Evolutionary conservation across 1,284 basidiomycete genomes (phyloP).

Genomic region (Mycena citricolor): DNA sequence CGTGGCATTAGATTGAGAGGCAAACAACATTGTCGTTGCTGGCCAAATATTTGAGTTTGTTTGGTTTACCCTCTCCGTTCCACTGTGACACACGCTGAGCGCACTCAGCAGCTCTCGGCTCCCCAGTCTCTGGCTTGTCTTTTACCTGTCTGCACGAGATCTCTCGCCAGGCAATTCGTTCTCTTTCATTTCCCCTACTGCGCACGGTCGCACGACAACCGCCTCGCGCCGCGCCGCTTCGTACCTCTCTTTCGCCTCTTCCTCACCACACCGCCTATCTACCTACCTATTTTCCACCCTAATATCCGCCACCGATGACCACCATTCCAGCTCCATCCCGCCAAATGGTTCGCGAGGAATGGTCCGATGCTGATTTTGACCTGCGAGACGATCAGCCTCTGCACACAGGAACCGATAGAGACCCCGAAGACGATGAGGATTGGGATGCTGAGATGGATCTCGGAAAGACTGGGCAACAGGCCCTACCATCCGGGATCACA

Average conservation of each 20-base stretch:
- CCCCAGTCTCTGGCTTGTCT: too few species aligned
- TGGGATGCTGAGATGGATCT: slow-evolving; percentile 78
- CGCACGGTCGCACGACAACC: too few species aligned
- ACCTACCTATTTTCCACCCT: slow-evolving; percentile 21
- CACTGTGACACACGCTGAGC: too few species aligned
- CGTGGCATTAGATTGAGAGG: too few species aligned
- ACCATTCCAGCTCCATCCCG: slow-evolving; percentile 59
- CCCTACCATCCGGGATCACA: slow-evolving; percentile 35
- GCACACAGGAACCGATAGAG: slow-evolving; percentile 61
- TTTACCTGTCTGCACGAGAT: too few species aligned
- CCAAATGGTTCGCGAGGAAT: slow-evolving; percentile 63
- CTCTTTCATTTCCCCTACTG: too few species aligned
- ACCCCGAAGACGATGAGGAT: slow-evolving; percentile 59
- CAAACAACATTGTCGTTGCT: too few species aligned
- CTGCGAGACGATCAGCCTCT: slow-evolving; percentile 70
- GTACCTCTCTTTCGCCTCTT: slow-evolving; percentile 18
- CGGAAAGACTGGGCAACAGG: slow-evolving; percentile 48
- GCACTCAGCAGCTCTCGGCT: too few species aligned
- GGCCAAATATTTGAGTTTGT: too few species aligned
- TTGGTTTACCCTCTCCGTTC: too few species aligned
- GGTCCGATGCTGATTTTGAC: slow-evolving; percentile 83
- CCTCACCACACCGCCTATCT: slow-evolving; percentile 23
- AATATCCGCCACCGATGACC: slow-evolving; percentile 43
- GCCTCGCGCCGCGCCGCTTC: slow-evolving; percentile 3
- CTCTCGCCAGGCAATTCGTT: too few species aligned